Conservation (phyloP, 257 asterid species). For the Ligustrum vulgare region DNA sequence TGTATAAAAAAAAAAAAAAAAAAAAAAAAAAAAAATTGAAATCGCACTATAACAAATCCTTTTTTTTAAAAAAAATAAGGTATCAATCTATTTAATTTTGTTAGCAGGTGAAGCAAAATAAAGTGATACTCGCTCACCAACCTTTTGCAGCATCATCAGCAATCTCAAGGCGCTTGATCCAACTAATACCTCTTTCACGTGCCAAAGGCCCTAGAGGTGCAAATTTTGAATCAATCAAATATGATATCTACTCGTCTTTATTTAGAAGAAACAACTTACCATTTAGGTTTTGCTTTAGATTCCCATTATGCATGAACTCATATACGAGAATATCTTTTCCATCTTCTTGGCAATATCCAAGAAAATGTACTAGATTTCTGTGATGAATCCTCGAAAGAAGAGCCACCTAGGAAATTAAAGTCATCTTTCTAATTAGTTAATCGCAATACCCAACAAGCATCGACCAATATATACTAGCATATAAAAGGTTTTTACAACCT, state of each 20-base stretch:
- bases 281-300: conserved; percentile 90
- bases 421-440: background rate
- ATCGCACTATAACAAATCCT: background rate
- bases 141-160: conserved; percentile 99
- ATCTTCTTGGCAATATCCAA: conserved; percentile 96
- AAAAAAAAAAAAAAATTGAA: conserved; percentile 25
- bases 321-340: conserved; percentile 86
- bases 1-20: too few relatives aligned
- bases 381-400: conserved; percentile 99
- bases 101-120: conserved; percentile 1
- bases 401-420: conserved; percentile 58
- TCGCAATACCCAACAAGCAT: background rate
- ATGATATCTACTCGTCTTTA: background rate
- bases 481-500: background rate
- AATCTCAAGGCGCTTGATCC: conserved; percentile 95
- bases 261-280: conserved; percentile 38
- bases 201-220: conserved; percentile 58
- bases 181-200: conserved; percentile 66
- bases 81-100: background rate
- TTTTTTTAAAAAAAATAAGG: background rate
- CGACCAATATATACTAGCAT: background rate
- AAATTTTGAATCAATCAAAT: conserved; percentile 13
- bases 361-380: conserved; percentile 89
- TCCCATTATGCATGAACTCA: conserved; percentile 97
- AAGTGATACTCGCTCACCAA: conserved; percentile 32